Evolutionary conservation across 2,329 filamentous ascomycete species (phyloP).

Genomic region (Ambrosiella cleistominuta): DNA sequence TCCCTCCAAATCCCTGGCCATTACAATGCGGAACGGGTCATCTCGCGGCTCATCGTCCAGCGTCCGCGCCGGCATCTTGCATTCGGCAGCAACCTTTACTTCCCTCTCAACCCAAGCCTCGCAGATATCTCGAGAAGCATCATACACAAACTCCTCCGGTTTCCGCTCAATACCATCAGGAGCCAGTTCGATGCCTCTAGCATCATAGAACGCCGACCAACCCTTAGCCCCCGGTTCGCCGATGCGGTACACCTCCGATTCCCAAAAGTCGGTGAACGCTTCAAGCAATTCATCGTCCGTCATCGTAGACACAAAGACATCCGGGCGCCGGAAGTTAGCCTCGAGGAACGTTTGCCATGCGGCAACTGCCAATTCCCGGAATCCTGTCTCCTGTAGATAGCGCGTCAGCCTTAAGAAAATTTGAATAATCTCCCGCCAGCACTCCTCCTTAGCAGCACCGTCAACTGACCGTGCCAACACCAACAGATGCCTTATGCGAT

Average conservation of each 20-base stretch:
- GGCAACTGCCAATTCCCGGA: constrained; percentile 55
- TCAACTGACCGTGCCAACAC: not conserved
- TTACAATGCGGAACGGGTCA: constrained; percentile 66
- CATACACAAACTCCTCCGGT: constrained; percentile 7
- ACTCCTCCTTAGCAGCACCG: not conserved
- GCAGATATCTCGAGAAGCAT: constrained; percentile 27
- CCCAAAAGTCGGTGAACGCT: constrained; percentile 49
- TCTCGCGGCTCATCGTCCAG: constrained; percentile 59
- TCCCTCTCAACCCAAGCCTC: constrained; percentile 39
- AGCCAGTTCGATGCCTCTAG: not conserved
- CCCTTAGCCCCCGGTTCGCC: constrained; percentile 57
- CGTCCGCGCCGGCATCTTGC: constrained; percentile 51
- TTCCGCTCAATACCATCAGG: not conserved
- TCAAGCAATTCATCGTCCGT: constrained; percentile 9
- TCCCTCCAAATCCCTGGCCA: constrained; percentile 58
- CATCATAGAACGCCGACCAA: constrained; percentile 33
- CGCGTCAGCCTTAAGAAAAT: constrained; percentile 57
- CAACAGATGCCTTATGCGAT: constrained; percentile 24
- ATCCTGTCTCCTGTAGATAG: constrained; percentile 62
- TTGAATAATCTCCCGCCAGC: constrained; percentile 33
- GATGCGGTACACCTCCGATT: constrained; percentile 60
- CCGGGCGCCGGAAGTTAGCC: constrained; percentile 44
- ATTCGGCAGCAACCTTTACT: constrained; percentile 25
- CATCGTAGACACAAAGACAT: constrained; percentile 12
- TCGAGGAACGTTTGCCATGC: constrained; percentile 75